These are phyloP conservation scores for Solanum medicagineum DNA, from an alignment of 257 asterid genomes.

Conservation along the genomic window DNA sequence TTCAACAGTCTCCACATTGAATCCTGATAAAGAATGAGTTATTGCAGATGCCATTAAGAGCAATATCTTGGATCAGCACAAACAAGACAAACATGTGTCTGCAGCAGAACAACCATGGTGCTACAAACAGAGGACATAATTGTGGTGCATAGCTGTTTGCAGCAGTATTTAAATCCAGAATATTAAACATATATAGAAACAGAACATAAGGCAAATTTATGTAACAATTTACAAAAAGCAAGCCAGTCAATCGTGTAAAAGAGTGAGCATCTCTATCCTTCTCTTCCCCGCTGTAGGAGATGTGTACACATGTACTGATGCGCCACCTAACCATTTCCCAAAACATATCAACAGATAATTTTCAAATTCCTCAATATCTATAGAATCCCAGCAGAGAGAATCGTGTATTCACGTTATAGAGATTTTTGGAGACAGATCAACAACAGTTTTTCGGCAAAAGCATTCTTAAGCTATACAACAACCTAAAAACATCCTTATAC, in stretches of 20 bases:
- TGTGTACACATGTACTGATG: not conserved
- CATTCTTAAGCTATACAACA: not conserved
- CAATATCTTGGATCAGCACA: not conserved
- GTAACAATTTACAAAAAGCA: not conserved
- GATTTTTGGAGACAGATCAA: not conserved
- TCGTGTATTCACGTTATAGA: not conserved
- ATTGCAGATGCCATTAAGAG: not conserved
- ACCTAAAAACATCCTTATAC: not conserved
- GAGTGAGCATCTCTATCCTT: not conserved
- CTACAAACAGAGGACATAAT: not conserved
- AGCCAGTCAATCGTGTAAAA: not conserved
- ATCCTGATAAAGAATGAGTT: slow-evolving; percentile 15
- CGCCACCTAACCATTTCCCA: not conserved
- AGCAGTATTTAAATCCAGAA: not conserved
- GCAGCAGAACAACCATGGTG: not conserved
- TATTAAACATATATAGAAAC: not conserved
- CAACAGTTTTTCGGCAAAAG: not conserved
- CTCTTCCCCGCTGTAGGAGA: not conserved
- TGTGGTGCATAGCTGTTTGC: not conserved
- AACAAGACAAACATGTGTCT: not conserved
- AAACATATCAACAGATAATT: not conserved
- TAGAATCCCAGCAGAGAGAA: not conserved
- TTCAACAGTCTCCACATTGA: slow-evolving; percentile 50
- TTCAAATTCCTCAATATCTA: not conserved
- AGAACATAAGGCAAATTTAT: not conserved